Conservation (phyloP, 192 early-diverging fungal genomes). For the Chytriomyces sp. region DNA sequence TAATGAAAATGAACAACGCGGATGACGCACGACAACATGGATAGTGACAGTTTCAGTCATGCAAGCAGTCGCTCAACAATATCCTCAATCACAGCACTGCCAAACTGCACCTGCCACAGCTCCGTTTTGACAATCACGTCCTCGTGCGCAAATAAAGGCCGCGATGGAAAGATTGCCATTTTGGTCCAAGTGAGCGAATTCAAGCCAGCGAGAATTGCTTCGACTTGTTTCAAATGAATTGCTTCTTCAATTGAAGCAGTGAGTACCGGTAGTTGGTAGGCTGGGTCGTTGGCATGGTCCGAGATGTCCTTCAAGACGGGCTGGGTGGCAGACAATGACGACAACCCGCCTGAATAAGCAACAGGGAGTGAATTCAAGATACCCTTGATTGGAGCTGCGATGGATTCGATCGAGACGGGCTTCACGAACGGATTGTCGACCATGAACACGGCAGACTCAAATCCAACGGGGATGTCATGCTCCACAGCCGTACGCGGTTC, state of each 20-base stretch:
- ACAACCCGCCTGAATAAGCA: neutral
- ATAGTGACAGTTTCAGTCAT: neutral
- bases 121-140: conserved; percentile 23
- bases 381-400: neutral
- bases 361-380: conserved; percentile 5
- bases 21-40: no score
- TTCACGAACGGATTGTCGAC: conserved; percentile 1
- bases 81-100: conserved; percentile 25
- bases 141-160: conserved; percentile 9
- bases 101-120: conserved; percentile 5
- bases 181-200: conserved; percentile 19
- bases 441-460: conserved; percentile 9
- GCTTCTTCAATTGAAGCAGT: neutral
- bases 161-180: conserved; percentile 17
- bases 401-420: neutral
- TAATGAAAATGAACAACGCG: no score
- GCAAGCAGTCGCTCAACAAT: conserved; percentile 8
- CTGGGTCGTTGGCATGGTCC: neutral
- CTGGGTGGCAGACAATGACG: neutral
- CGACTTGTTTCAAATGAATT: neutral
- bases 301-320: neutral
- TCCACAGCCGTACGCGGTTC: conserved; percentile 23
- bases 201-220: neutral
- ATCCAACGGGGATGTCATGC: conserved; percentile 10
- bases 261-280: neutral